These are phyloP conservation scores for Musa acuminata DNA, from an alignment of 176 grass and related monocot genomes.

Conservation along the genomic window DNA sequence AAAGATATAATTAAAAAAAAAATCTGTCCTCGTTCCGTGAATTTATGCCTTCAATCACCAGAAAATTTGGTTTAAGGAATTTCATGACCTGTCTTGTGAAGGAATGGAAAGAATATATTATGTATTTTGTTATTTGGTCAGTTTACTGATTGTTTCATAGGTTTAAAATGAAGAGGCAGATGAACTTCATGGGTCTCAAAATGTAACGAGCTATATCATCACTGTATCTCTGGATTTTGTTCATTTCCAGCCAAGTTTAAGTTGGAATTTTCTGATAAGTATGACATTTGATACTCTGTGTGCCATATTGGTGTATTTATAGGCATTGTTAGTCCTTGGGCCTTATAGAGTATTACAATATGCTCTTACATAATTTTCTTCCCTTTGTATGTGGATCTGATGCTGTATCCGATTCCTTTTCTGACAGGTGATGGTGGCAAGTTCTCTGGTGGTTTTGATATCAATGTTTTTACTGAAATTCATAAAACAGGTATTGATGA, in stretches of 20 bases:
- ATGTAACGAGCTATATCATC: background rate
- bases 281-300: background rate
- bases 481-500: slow-evolving; percentile 48
- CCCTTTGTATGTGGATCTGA: slow-evolving; percentile 12
- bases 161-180: background rate
- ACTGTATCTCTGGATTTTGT: background rate
- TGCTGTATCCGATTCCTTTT: slow-evolving; percentile 5
- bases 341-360: background rate
- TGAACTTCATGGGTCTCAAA: background rate
- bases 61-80: background rate
- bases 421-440: slow-evolving; percentile 43
- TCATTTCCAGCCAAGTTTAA: background rate
- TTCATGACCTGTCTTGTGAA: background rate
- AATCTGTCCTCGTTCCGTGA: background rate
- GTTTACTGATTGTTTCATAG: background rate
- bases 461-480: slow-evolving; percentile 71
- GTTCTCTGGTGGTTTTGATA: slow-evolving; percentile 96
- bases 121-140: too few species aligned
- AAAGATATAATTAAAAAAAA: background rate
- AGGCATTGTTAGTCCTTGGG: background rate
- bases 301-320: background rate
- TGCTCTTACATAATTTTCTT: background rate
- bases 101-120: background rate
- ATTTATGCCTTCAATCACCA: background rate
- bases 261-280: background rate